Evolutionary conservation across 306 rosid species (phyloP).

Genomic region (Medicago ruthenica): DNA sequence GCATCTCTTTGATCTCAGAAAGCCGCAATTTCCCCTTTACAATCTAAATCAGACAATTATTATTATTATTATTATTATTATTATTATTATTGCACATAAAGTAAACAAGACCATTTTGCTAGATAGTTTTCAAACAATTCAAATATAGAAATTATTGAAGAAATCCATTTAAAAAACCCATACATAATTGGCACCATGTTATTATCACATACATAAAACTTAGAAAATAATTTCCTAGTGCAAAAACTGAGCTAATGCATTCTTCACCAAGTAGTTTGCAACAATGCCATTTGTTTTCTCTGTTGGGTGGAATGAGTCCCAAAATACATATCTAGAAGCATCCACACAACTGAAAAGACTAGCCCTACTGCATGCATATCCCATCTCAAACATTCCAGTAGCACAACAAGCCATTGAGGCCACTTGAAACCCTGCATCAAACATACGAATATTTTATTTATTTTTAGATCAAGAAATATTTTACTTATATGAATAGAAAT

Average conservation of each 20-base stretch:
- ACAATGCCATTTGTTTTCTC: slow-evolving; percentile 61
- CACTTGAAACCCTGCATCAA: slow-evolving; percentile 63
- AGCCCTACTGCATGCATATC: slow-evolving; percentile 73
- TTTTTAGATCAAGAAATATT: too few relatives aligned
- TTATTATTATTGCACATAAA: neutral
- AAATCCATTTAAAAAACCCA: neutral
- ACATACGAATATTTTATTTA: neutral
- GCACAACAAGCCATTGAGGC: slow-evolving; percentile 78
- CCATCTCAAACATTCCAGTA: slow-evolving; percentile 88
- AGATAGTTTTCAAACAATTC: slow-evolving; percentile 4
- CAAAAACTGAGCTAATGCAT: slow-evolving; percentile 40
- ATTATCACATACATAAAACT: neutral
- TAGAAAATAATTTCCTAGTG: neutral
- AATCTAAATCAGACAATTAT: too few relatives aligned
- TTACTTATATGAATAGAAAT: too few relatives aligned
- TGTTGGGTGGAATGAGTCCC: slow-evolving; percentile 65
- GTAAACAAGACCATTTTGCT: neutral
- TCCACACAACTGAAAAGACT: slow-evolving; percentile 68
- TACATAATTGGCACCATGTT: neutral
- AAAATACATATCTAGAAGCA: slow-evolving; percentile 73
- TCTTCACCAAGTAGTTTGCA: slow-evolving; percentile 46
- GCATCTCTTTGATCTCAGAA: too few relatives aligned
- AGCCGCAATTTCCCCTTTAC: too few relatives aligned
- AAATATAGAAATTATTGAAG: neutral
- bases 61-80: too few relatives aligned